Conservation (phyloP, 371 early-diverging fungal species). For the Syncephalastrum sp. region DNA sequence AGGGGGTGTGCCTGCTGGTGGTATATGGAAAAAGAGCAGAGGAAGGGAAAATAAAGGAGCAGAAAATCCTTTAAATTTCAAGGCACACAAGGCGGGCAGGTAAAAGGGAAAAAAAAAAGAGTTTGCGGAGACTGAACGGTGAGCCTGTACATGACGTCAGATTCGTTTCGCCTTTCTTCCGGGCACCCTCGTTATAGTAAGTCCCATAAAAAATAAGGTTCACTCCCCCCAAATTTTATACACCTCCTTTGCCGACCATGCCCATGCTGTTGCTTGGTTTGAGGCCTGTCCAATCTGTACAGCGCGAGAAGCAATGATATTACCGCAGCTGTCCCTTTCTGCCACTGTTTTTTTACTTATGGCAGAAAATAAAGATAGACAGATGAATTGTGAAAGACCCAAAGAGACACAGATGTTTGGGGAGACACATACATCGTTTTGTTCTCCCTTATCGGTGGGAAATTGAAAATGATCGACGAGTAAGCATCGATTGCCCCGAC, state of each 20-base stretch:
- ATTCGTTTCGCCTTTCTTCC: slow-evolving; percentile 32
- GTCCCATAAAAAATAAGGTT: slow-evolving; percentile 4
- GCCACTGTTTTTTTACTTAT: neutral
- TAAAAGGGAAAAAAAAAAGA: slow-evolving; percentile 1
- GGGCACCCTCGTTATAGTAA: too few relatives aligned
- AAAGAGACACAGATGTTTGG: too few relatives aligned
- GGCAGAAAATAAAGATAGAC: too few relatives aligned
- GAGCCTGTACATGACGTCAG: slow-evolving; percentile 32
- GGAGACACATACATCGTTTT: too few relatives aligned
- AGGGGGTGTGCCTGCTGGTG: neutral
- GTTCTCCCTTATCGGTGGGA: too few relatives aligned
- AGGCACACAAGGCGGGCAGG: neutral
- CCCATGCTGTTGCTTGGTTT: neutral
- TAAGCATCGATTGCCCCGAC: too few relatives aligned
- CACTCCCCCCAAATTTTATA: neutral
- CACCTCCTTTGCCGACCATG: neutral
- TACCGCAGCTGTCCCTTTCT: neutral
- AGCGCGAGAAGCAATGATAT: neutral
- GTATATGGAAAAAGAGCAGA: neutral
- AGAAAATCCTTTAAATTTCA: neutral
- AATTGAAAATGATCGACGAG: too few relatives aligned
- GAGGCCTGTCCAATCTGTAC: neutral
- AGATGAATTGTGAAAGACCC: too few relatives aligned
- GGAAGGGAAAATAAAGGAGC: neutral
- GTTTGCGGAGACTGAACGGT: neutral